Conservation (phyloP, 805 yeast species). For the Blastobotrys terrestris region DNA sequence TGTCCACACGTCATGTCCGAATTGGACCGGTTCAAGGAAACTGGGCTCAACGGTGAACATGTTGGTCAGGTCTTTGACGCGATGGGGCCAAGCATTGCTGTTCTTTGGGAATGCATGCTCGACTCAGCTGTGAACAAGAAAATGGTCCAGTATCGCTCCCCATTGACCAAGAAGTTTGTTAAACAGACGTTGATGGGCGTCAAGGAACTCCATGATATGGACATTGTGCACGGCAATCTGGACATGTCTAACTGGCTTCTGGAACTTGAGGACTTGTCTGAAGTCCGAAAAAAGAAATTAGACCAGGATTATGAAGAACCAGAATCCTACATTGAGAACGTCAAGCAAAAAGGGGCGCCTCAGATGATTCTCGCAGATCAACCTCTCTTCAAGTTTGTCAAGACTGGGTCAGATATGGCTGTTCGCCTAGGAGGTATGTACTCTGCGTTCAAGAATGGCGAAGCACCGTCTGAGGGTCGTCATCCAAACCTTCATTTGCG, state of each 20-base stretch:
- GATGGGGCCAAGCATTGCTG: constrained; percentile 5
- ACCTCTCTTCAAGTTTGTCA: constrained; percentile 5
- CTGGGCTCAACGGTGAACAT: constrained; percentile 7
- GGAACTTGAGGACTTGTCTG: constrained; percentile 3
- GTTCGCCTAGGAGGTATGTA: constrained; percentile 4
- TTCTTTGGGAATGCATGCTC: constrained; percentile 4
- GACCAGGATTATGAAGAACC: constrained; percentile 3
- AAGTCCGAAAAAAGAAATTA: constrained; percentile 1
- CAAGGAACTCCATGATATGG: constrained; percentile 1
- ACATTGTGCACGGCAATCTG: constrained; percentile 5
- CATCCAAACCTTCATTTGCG: constrained; percentile 4
- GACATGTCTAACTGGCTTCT: constrained; percentile 4
- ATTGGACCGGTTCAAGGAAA: constrained; percentile 2
- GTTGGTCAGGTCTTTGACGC: constrained; percentile 2
- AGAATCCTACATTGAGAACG: not conserved
- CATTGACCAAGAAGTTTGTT: constrained; percentile 3
- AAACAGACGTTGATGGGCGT: constrained; percentile 3
- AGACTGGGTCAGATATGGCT: not conserved
- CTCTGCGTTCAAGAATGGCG: constrained; percentile 1
- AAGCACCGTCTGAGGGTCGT: not conserved
- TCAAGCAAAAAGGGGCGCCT: constrained; percentile 8
- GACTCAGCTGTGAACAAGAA: constrained; percentile 6
- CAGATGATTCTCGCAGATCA: not conserved
- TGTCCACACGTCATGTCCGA: constrained; percentile 1
- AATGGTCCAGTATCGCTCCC: constrained; percentile 3